A percentile compares a stretch with the other conserved stretches of the same genome.
Conservation (phyloP, 202 grass and related monocot genomes). For the Tripidium arundinaceum region DNA sequence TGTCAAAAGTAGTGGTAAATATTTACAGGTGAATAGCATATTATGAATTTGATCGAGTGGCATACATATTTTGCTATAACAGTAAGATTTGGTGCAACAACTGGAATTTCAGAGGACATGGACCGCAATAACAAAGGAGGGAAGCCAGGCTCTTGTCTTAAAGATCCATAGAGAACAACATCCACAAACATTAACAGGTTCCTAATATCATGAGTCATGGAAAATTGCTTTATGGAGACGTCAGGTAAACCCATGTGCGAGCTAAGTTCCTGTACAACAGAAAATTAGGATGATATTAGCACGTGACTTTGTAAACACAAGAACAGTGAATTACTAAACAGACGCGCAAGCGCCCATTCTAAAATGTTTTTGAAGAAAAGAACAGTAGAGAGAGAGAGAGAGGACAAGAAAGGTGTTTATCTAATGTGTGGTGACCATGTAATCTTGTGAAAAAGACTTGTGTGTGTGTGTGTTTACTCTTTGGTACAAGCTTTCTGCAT, state of each 20-base stretch:
- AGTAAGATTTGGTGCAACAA: constrained; percentile 81
- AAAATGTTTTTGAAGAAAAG: background rate
- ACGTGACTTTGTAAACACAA: background rate
- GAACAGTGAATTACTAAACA: background rate
- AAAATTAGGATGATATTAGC: constrained; percentile 24
- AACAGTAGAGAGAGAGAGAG: background rate
- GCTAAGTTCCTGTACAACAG: constrained; percentile 66
- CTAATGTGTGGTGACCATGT: background rate
- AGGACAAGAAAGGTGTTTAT: background rate
- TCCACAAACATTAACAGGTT: constrained; percentile 62
- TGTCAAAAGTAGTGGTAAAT: constrained; percentile 20
- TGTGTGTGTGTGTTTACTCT: background rate
- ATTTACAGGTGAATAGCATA: constrained; percentile 13
- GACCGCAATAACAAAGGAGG: constrained; percentile 74
- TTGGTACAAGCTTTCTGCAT: background rate
- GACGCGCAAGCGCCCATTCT: background rate
- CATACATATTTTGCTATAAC: constrained; percentile 86
- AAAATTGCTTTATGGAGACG: constrained; percentile 61
- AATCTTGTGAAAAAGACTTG: no score
- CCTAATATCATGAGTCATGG: constrained; percentile 65
- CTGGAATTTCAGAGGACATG: constrained; percentile 87
- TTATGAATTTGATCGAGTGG: constrained; percentile 23
- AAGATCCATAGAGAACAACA: constrained; percentile 81
- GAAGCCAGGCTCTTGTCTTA: constrained; percentile 76
- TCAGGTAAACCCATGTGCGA: constrained; percentile 71